A percentile compares a stretch with the other conserved stretches of the same genome.
Evolutionary conservation across 495 filamentous ascomycete genomes (phyloP).

Genomic region (Daldinia caldariorum): DNA sequence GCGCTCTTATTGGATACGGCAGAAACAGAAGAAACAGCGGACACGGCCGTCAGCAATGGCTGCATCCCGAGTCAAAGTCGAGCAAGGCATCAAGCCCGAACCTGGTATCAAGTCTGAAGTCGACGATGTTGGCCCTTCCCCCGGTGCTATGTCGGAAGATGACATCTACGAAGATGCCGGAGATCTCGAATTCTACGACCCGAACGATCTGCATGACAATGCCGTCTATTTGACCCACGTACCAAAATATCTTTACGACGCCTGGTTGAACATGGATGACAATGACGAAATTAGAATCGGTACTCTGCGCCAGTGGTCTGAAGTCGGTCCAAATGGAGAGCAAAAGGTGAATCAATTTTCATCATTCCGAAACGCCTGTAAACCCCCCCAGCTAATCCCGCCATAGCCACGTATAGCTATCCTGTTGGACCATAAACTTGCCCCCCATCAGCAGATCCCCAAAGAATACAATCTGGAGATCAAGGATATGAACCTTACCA

Average conservation of each 20-base stretch:
- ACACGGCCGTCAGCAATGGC: constrained; percentile 39
- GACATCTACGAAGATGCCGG: constrained; percentile 89
- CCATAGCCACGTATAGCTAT: constrained; percentile 54
- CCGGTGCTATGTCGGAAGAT: constrained; percentile 72
- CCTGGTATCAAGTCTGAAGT: constrained; percentile 72
- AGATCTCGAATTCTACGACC: constrained; percentile 78
- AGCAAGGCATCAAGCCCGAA: constrained; percentile 43
- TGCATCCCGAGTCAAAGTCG: constrained; percentile 40
- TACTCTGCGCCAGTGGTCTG: constrained; percentile 72
- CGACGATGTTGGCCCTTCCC: constrained; percentile 65
- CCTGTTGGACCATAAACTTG: constrained; percentile 57
- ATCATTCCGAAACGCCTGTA: background rate
- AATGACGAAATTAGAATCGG: constrained; percentile 74
- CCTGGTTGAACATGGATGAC: constrained; percentile 62
- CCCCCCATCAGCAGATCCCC: constrained; percentile 72
- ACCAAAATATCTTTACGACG: constrained; percentile 81
- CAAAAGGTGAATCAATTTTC: constrained; percentile 57
- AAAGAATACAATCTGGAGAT: constrained; percentile 84
- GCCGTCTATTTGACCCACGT: constrained; percentile 78
- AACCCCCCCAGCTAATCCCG: constrained; percentile 2
- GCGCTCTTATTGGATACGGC: constrained; percentile 1
- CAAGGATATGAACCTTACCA: constrained; percentile 69
- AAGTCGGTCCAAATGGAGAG: constrained; percentile 58
- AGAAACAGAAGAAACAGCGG: background rate
- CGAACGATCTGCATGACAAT: constrained; percentile 52